Evolutionary conservation across 2,329 filamentous ascomycete genomes (phyloP).

Genomic region (Ceratocystis eucalypticola): DNA sequence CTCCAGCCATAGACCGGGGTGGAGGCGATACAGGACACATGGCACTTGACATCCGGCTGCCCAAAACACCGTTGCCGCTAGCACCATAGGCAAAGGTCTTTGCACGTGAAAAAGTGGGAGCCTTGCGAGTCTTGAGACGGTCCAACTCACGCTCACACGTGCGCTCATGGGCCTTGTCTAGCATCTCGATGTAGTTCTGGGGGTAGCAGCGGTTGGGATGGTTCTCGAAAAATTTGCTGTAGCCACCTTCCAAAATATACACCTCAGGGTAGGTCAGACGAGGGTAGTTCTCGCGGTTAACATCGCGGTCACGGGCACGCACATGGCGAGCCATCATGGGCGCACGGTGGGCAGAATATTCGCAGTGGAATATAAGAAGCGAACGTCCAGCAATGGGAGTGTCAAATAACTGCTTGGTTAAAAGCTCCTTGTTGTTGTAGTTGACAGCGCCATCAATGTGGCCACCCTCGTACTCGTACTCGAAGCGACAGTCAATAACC

Average conservation of each 20-base stretch:
- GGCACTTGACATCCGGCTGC: not conserved
- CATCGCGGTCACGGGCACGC: conserved; percentile 71
- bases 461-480: conserved; percentile 95
- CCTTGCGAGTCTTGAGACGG: conserved; percentile 77
- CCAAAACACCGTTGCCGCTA: not conserved
- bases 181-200: conserved; percentile 95
- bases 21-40: conserved; percentile 10
- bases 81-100: conserved; percentile 87
- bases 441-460: conserved; percentile 91
- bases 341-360: conserved; percentile 92
- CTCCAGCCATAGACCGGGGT: conserved; percentile 5
- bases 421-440: conserved; percentile 87
- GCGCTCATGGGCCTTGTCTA: conserved; percentile 74
- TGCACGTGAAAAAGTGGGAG: conserved; percentile 55
- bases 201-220: conserved; percentile 75
- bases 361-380: conserved; percentile 87
- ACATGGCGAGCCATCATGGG: conserved; percentile 93
- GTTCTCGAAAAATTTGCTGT: conserved; percentile 78
- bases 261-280: conserved; percentile 88
- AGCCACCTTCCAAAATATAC: conserved; percentile 92
- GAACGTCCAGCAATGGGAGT: conserved; percentile 54
- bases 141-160: conserved; percentile 93
- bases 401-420: conserved; percentile 67
- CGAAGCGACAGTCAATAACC: conserved; percentile 92
- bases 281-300: conserved; percentile 78